Conservation (phyloP, 129 eudicot species). For the Flaveria brownii region DNA sequence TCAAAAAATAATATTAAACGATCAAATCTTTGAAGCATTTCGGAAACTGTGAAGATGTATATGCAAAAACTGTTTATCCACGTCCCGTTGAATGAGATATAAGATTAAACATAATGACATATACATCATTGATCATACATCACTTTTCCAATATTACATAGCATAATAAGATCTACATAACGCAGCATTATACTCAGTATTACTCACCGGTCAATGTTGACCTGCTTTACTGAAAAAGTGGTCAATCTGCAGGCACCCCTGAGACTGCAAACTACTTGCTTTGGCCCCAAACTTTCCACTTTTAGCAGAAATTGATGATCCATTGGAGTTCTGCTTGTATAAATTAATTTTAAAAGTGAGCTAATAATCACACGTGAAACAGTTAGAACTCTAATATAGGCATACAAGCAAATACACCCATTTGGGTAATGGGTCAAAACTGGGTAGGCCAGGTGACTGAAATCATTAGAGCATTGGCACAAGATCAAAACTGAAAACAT, state of each 20-base stretch:
- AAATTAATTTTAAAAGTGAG: background rate
- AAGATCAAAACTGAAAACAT: background rate
- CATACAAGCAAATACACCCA: background rate
- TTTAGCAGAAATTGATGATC: conserved; percentile 38
- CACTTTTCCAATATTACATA: background rate
- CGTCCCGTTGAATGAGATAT: background rate
- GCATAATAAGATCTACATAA: conserved; percentile 16
- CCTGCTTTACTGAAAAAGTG: conserved; percentile 63
- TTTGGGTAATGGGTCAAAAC: background rate
- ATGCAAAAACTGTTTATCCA: background rate
- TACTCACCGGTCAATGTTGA: conserved; percentile 31
- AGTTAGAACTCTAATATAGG: background rate
- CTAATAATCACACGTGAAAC: background rate
- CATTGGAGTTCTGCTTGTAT: conserved; percentile 44
- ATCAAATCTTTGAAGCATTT: background rate
- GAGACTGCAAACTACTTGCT: conserved; percentile 44
- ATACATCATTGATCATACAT: background rate
- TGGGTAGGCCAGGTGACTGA: background rate
- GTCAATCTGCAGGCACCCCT: conserved; percentile 65
- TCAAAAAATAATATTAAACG: background rate
- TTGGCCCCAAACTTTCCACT: conserved; percentile 47
- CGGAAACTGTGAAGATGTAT: background rate
- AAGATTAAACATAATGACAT: background rate
- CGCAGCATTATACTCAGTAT: conserved; percentile 5
- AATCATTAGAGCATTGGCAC: background rate